Base-by-base conservation (phyloP, 257 asterid genomes). In the Nicotiana noctiflora region DNA sequence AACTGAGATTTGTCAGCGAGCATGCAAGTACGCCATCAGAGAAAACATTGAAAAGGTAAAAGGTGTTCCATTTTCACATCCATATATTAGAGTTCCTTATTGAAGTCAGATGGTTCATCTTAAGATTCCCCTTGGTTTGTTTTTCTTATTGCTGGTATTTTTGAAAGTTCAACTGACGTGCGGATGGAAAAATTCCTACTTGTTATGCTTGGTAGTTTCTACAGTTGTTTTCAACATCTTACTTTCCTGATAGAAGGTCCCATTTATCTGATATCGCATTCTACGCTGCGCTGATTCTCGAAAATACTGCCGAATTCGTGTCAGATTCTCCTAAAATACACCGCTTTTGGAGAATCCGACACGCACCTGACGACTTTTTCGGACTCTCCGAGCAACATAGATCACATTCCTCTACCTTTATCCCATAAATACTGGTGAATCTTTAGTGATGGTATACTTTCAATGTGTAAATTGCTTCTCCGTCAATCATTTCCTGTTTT, bases 1-100 rank as follows among this genome's bases (percentile, higher is more conserved):
- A 57, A 94, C 97, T 1, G 98, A 94, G 83, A 94, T 94, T 57
- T 94, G 98, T 86, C 98, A 94, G 79, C 93, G 98, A 9, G 91
- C 98, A 0, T 90, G 94, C 93, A 94, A 94, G 80, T 94, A 94
- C 9, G 98, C 98, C 19, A 94, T 93, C 61, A 86, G 98, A 75
- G 98, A 94, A 89, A 91, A 90, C 85, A 94, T 94, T 77, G 98
- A 94, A 76, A 94, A 90, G 32, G 98, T 92, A 89, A 79, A 31
- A 74, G 61, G 29, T 25, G 79, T 32, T 25, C 8, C 79, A 14
- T 46, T 72, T 14, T 23, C 61, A 49, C 61, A 49, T 74, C 51
- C 25, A 49, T 7, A 49, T 49, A 31, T 19, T 68, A 68, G 13
- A 64, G 17, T 29, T 64, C 74, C 46, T 62, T 59, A 9, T 59